Percentiles rank a stretch among this genome's conserved stretches.
Evolutionary conservation across 2,329 filamentous ascomycete species (phyloP).

Genomic region (Fusarium sp.): DNA sequence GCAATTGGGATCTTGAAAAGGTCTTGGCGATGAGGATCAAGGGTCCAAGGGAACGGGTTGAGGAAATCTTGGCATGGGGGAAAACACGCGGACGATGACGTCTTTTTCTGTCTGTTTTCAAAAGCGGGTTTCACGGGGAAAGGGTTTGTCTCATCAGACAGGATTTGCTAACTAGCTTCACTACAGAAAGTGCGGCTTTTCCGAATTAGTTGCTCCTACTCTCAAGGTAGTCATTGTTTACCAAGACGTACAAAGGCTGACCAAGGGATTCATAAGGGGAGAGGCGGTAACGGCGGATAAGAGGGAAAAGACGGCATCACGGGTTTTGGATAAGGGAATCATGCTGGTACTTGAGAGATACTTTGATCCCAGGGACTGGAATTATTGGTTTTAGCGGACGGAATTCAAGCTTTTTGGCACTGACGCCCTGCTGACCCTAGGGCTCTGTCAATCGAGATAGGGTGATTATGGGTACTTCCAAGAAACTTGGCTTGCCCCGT

Average conservation of each 20-base stretch:
- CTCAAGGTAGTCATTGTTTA: neutral
- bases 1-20: neutral
- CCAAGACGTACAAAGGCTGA: neutral
- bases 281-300: neutral
- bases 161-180: neutral
- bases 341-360: neutral
- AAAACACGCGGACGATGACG: neutral
- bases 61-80: constrained; percentile 6
- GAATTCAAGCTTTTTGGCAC: neutral
- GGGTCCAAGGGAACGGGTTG: neutral
- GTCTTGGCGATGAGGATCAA: neutral
- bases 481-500: neutral
- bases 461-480: neutral
- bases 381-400: neutral
- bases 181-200: neutral
- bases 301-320: constrained; percentile 7
- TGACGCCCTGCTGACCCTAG: neutral
- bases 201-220: neutral
- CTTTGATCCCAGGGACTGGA: neutral
- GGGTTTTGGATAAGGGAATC: too few relatives aligned
- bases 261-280: neutral
- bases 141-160: neutral
- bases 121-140: neutral
- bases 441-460: neutral
- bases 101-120: neutral